A percentile compares a stretch with the other conserved stretches of the same genome.
Evolutionary conservation across 306 rosid genomes (phyloP).

Genomic region (Fagus sylvatica): DNA sequence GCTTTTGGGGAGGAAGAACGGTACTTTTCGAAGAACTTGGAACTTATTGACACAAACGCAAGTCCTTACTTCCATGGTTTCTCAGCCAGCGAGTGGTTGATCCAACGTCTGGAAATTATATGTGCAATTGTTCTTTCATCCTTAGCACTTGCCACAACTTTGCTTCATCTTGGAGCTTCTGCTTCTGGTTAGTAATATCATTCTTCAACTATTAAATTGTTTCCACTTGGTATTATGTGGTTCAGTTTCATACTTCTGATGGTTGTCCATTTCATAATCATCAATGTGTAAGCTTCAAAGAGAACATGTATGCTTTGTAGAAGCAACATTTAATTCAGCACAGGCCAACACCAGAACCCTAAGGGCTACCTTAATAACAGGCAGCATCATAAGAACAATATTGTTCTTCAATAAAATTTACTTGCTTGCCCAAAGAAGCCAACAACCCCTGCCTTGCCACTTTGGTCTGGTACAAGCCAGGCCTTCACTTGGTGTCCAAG

Average conservation of each 20-base stretch:
- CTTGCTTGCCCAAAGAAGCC: no score
- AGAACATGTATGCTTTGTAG: neutral
- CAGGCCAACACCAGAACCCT: slow-evolving; percentile 23
- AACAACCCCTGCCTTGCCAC: neutral
- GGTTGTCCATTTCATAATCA: neutral
- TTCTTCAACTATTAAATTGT: neutral
- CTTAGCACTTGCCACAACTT: slow-evolving; percentile 23
- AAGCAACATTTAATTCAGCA: neutral
- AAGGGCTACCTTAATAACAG: no score
- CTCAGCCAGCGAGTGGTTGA: slow-evolving; percentile 42
- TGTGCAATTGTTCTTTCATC: slow-evolving; percentile 37
- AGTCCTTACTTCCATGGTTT: slow-evolving; percentile 27
- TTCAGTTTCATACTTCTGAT: neutral
- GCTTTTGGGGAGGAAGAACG: slow-evolving; percentile 34
- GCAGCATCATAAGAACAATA: no score
- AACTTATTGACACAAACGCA: slow-evolving; percentile 31
- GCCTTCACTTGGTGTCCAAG: neutral
- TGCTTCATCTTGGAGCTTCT: slow-evolving; percentile 26
- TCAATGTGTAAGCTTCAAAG: no score
- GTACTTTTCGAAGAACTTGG: slow-evolving; percentile 24
- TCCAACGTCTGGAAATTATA: slow-evolving; percentile 27
- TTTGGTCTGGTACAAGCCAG: neutral
- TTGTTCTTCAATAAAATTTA: no score
- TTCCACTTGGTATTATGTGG: neutral
- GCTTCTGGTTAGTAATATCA: slow-evolving; percentile 27